A percentile compares a stretch with the other conserved stretches of the same genome.
Conservation (phyloP, 768 basidiomycete genomes). For the Boletus vinaceobasis region DNA sequence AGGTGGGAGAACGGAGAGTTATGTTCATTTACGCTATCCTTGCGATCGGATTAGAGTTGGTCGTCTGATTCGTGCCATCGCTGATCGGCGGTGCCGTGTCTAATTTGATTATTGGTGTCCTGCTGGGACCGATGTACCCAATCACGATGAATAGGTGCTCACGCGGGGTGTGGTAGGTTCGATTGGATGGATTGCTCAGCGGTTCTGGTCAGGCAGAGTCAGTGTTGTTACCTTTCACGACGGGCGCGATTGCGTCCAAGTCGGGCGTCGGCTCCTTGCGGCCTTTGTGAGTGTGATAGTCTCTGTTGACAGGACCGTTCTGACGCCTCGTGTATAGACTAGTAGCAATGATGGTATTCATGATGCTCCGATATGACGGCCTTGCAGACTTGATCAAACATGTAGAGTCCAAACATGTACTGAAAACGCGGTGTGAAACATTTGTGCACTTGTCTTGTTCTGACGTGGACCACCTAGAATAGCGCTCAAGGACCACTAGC, state of each 20-base stretch:
- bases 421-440: background rate
- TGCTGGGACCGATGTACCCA: slow-evolving; percentile 52
- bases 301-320: background rate
- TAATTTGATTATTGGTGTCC: slow-evolving; percentile 53
- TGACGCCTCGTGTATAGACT: slow-evolving; percentile 11
- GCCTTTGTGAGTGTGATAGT: slow-evolving; percentile 23
- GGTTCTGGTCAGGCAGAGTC: slow-evolving; percentile 63
- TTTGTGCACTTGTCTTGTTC: background rate
- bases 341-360: slow-evolving; percentile 42
- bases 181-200: background rate
- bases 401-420: background rate
- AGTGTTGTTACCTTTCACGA: slow-evolving; percentile 69
- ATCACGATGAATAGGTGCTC: slow-evolving; percentile 54
- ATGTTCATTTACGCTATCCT: slow-evolving; percentile 51
- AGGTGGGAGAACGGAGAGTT: slow-evolving; percentile 55
- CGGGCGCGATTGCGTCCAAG: slow-evolving; percentile 61
- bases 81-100: slow-evolving; percentile 53
- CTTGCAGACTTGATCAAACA: no score
- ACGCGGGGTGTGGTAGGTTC: slow-evolving; percentile 7
- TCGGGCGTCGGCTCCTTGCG: slow-evolving; percentile 48
- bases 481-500: background rate
- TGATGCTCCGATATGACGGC: slow-evolving; percentile 24
- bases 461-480: background rate
- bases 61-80: slow-evolving; percentile 56
- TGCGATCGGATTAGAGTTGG: slow-evolving; percentile 52